Conservation (phyloP, 2,329 filamentous ascomycete species). For the Fusarium sp. region DNA sequence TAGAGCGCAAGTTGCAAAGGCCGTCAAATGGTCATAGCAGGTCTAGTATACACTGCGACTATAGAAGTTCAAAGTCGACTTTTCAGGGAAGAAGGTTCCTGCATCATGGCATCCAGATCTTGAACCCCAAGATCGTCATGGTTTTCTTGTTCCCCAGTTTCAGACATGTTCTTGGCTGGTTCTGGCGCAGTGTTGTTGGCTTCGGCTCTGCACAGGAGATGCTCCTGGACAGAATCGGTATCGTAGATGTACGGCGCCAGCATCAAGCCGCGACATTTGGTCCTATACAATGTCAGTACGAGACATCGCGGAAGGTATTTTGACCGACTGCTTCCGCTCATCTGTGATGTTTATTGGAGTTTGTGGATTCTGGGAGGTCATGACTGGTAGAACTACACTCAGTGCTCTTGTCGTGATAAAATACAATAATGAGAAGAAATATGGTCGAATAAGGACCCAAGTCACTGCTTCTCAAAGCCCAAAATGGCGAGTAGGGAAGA, state of each 20-base stretch:
- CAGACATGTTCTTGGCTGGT: not conserved
- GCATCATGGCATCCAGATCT: not conserved
- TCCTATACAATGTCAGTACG: not conserved
- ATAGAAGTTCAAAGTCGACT: not conserved
- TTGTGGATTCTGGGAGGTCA: not conserved
- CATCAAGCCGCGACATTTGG: not conserved
- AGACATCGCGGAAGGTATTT: accelerated
- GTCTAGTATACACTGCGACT: not conserved
- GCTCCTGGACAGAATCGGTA: not conserved
- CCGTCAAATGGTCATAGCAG: not conserved
- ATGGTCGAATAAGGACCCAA: not conserved
- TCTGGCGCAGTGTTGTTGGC: not conserved
- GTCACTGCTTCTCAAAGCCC: not conserved
- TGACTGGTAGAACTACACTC: not conserved
- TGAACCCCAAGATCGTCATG: not conserved
- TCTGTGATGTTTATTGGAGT: too few relatives aligned
- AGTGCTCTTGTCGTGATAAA: not conserved
- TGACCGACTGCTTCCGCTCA: not conserved
- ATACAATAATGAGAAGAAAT: not conserved
- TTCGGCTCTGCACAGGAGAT: not conserved
- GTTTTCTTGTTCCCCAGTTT: not conserved
- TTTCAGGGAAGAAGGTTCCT: not conserved
- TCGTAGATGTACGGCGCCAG: slow-evolving; percentile 9
- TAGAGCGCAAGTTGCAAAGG: not conserved
- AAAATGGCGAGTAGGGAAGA: slow-evolving; percentile 4